Conservation (phyloP, 2,329 filamentous ascomycete species). For the Neofusicoccum sp. region DNA sequence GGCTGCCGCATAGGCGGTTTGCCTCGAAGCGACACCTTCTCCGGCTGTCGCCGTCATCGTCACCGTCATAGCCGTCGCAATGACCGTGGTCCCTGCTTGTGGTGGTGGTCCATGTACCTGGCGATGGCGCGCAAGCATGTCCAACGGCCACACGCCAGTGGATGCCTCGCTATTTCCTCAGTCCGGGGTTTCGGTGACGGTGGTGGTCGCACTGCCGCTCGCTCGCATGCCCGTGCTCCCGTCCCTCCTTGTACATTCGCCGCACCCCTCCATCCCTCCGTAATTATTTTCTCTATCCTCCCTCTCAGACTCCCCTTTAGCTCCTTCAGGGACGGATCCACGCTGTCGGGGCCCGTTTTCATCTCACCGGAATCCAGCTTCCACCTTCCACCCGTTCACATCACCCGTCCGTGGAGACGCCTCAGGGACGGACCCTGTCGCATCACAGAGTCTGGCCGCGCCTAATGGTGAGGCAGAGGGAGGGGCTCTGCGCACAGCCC, state of each 20-base stretch:
- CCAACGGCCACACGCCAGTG: neutral
- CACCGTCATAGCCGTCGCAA: neutral
- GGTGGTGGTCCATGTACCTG: neutral
- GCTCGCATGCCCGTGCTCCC: neutral
- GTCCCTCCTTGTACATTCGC: too few relatives aligned
- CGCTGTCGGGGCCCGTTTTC: neutral
- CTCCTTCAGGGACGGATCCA: conserved; percentile 7
- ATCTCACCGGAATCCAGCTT: conserved; percentile 7
- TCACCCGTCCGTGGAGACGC: too few relatives aligned
- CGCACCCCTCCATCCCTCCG: neutral
- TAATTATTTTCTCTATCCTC: neutral
- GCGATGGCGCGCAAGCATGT: neutral
- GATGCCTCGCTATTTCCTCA: conserved; percentile 1
- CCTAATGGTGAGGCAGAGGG: conserved; percentile 8
- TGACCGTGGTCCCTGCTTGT: neutral
- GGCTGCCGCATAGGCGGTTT: neutral
- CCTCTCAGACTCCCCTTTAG: neutral
- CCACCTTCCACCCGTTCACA: conserved; percentile 12
- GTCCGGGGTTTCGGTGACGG: neutral
- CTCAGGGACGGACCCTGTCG: conserved; percentile 6
- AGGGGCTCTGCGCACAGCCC: neutral
- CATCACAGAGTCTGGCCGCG: neutral
- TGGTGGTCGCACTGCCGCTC: neutral
- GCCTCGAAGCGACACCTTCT: neutral
- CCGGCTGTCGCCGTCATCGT: conserved; percentile 1